Base-by-base conservation (phyloP, 2,329 filamentous ascomycete species). In the Sporothrix euskadiensis region DNA sequence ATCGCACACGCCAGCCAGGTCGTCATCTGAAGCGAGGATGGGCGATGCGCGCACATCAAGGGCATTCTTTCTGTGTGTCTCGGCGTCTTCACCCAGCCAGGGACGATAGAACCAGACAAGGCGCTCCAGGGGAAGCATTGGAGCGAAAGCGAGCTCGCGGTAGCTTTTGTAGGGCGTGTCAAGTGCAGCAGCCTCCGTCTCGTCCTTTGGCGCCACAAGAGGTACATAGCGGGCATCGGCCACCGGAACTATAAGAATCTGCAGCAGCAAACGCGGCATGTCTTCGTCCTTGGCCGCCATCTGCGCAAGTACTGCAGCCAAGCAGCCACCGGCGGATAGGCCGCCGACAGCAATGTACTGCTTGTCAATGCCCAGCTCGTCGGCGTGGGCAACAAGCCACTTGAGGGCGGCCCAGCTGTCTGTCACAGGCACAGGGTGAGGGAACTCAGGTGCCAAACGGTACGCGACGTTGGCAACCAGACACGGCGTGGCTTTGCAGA, bases 391-490 rank as follows among this genome's bases (percentile, higher is more conserved):
- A 6, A 84, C 83, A 71, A 83, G 82, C 77, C 80, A 82, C 39
- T 73, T 56, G 26, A 81, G 73, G 1, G 77, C 78, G 4, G 76
- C 59, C 59, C 77, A 78, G 49, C 76, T 74, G 77, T 88, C 86
- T 35, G 85, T 77, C 3, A 86, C 78, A 3, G 83, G 81, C 9
- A 77, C 79, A 0, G 86, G 86, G 75, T 84, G 86, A 8, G 80
- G 81, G 74, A 84, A 79, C 75, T 87, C 85, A 0, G 86, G 86
- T 0, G 84, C 85, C 12, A 87, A 80, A 0, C 85, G 80, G 77
- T 88, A 88, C 54, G 84, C 84, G 0, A 86, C 83, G 73, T 74
- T 74, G 65, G 70, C 71, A 1, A 74, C 71, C 22, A 73, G 4
- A 14, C 74, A 75, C n/a, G 32, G 52, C 0, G 69, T 16, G 26